Conservation (phyloP, 2,329 filamentous ascomycete species). For the Cercospora zeina region DNA sequence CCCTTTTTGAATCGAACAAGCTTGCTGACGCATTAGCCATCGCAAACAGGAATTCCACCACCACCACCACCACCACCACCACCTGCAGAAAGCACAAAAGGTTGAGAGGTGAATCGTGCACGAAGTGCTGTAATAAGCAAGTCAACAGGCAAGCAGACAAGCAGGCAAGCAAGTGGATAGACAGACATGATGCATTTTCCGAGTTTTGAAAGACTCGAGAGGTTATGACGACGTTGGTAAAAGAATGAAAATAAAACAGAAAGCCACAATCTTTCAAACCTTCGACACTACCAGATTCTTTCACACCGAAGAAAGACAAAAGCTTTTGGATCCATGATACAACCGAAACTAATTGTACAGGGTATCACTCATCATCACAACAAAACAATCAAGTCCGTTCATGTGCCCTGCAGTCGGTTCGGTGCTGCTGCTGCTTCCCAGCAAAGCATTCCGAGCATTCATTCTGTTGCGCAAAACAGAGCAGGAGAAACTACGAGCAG, state of each 20-base stretch:
- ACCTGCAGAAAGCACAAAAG: neutral
- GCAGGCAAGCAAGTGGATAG: too few relatives aligned
- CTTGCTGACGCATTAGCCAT: constrained; percentile 29
- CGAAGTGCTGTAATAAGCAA: neutral
- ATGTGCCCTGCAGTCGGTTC: neutral
- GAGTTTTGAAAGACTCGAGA: neutral
- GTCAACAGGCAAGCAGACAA: neutral
- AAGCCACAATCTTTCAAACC: too few relatives aligned
- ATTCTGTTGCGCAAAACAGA: neutral
- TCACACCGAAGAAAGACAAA: neutral
- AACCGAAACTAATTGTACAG: neutral
- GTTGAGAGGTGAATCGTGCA: neutral
- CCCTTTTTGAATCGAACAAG: constrained; percentile 26
- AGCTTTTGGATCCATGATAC: neutral
- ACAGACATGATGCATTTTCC: neutral
- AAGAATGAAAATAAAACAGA: neutral
- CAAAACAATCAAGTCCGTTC: neutral
- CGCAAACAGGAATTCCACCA: constrained; percentile 31
- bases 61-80: too few relatives aligned
- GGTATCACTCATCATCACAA: neutral
- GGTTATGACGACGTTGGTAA: neutral
- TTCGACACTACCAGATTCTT: too few relatives aligned
- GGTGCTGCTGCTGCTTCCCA: too few relatives aligned
- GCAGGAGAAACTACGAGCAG: neutral
- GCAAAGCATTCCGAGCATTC: neutral